These are phyloP conservation scores for Ophiostoma ulmi DNA, from an alignment of 2,329 filamentous ascomycete species.

Conservation along the genomic window DNA sequence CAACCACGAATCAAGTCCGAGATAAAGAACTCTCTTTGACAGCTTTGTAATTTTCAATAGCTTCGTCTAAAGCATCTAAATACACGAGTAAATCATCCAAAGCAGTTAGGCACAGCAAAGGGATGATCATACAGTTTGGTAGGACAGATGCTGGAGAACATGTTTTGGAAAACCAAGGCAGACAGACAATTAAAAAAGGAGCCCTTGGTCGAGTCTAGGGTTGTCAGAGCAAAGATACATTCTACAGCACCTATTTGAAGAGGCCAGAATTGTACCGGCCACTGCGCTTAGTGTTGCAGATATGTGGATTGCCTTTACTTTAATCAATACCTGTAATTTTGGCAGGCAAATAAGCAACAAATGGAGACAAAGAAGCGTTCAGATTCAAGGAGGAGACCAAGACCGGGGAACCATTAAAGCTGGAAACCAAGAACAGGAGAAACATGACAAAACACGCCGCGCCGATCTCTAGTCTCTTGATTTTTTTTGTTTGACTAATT, in stretches of 20 bases:
- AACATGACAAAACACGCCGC: background rate
- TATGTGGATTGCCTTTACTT: background rate
- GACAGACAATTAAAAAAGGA: background rate
- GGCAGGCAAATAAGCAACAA: too few relatives aligned
- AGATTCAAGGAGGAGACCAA: too few relatives aligned
- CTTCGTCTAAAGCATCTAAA: too few relatives aligned
- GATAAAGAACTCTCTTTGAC: too few relatives aligned
- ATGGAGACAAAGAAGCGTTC: background rate
- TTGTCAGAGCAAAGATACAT: background rate
- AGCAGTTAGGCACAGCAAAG: background rate
- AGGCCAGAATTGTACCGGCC: background rate
- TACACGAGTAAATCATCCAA: too few relatives aligned
- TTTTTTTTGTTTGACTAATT: background rate
- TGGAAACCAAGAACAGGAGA: background rate
- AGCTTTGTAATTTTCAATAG: too few relatives aligned
- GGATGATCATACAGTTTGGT: background rate
- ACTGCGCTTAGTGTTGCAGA: slow-evolving; percentile 7
- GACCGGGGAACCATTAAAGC: too few relatives aligned
- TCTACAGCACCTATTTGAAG: too few relatives aligned
- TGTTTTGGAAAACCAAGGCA: slow-evolving; percentile 11
- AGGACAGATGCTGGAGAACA: background rate
- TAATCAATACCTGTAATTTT: too few relatives aligned
- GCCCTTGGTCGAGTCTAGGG: background rate
- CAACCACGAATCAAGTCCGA: too few relatives aligned
- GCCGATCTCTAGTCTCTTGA: background rate